Base-by-base conservation (phyloP, 352 stramenopile species). In the Pythium coloratum region DNA sequence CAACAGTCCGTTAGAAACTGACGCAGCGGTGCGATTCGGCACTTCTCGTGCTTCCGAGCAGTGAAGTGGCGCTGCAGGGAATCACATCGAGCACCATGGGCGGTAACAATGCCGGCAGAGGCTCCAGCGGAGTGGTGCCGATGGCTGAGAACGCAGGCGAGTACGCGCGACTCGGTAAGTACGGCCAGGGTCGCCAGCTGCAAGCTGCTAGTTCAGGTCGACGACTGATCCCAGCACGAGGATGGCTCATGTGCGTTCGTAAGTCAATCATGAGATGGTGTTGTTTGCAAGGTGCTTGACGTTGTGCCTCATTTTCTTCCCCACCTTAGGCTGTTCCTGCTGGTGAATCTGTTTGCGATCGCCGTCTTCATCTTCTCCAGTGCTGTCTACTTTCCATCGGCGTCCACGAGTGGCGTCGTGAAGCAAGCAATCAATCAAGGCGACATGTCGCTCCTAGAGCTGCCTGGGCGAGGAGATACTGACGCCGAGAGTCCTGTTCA, bases 281-380 rank as follows among this genome's bases (percentile, higher is more conserved):
- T 30, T 30, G 28, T 30, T 30, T 30, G 28, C 28, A 4, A 30
- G 28, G 28, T 30, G 28, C 28, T 30, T 51, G 18, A 51, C 44
- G 5, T 18, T 40, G 32, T 59, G 50, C 1, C 24, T 30, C 2
- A 1, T 30, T 30, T 4, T 30, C 28, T 30, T 57, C 28, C 8
- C 24, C 36, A 62, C 24, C 40, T 20, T 24, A 73, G 67, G 9
- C 38, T 55, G 30, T 79, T 86, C 18, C 56, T 91, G 44, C 36
- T 89, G 36, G 40, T 70, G 24, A 91, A 88, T 54, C 69, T 89
- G 24, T 36, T 74, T 24, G 75, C 75, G 1, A 60, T 91, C 28
- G 70, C 72, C 0, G 59, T 40, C 2, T 86, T 89, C 72, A 88
- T 87, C 63, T 86, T 91, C 67, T 59, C 73, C 30, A 86, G 77